These are phyloP conservation scores for Amphichorda felina DNA, from an alignment of 2,329 filamentous ascomycete species.

Conservation along the genomic window DNA sequence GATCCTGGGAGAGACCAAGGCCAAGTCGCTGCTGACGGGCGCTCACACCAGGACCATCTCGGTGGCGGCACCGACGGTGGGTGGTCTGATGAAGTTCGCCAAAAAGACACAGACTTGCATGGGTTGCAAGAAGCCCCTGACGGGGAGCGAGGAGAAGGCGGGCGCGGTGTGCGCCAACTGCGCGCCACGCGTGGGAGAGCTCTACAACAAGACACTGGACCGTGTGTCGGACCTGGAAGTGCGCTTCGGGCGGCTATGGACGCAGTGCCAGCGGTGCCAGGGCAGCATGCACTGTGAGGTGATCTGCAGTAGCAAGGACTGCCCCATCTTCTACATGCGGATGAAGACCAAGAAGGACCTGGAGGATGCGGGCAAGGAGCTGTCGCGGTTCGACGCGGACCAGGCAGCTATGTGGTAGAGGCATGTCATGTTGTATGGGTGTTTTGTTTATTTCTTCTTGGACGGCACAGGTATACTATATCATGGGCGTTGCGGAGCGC, in stretches of 20 bases:
- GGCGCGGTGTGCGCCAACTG: constrained; percentile 88
- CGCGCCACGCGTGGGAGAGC: constrained; percentile 71
- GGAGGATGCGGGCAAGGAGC: constrained; percentile 84
- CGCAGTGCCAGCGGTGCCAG: constrained; percentile 94
- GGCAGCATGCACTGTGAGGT: constrained; percentile 98
- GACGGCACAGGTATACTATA: no score
- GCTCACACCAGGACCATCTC: constrained; percentile 93
- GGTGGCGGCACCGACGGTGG: constrained; percentile 80
- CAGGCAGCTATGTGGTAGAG: constrained; percentile 50
- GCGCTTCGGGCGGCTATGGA: constrained; percentile 87
- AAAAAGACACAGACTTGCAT: constrained; percentile 98
- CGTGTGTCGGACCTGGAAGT: constrained; percentile 90
- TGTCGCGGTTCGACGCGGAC: constrained; percentile 82
- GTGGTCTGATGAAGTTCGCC: constrained; percentile 95
- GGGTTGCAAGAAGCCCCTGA: constrained; percentile 95
- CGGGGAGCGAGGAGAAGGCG: constrained; percentile 62
- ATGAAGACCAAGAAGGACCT: constrained; percentile 99
- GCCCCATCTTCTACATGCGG: constrained; percentile 98
- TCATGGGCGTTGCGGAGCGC: no score
- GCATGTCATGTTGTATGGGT: neutral
- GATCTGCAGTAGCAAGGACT: constrained; percentile 92
- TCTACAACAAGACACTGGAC: constrained; percentile 84
- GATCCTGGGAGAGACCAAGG: constrained; percentile 88
- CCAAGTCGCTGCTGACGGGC: constrained; percentile 73
- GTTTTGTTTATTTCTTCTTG: neutral